Conservation (phyloP, 805 yeast genomes). For the Nakazawaea wyomingensis region DNA sequence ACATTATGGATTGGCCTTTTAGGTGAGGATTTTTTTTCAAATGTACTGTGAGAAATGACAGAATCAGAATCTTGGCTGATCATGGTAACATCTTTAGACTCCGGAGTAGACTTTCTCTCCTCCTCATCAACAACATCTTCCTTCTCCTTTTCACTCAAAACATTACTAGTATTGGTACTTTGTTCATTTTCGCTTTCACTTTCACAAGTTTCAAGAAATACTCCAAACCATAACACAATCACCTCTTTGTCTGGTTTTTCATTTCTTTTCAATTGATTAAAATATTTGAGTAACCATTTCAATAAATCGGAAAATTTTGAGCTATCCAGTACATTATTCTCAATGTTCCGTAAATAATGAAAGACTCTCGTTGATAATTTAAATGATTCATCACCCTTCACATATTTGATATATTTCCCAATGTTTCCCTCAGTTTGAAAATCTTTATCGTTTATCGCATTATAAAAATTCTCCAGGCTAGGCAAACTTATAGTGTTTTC, state of each 20-base stretch:
- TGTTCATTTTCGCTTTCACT: not conserved
- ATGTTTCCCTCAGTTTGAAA: not conserved
- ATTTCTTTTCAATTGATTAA: not conserved
- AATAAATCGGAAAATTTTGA: not conserved
- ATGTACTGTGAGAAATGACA: not conserved
- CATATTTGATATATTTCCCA: not conserved
- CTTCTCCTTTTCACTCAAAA: no score
- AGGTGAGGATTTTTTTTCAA: not conserved
- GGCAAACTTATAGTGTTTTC: not conserved
- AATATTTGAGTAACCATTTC: not conserved
- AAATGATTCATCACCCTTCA: not conserved
- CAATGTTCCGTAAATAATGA: not conserved
- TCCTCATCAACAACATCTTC: not conserved
- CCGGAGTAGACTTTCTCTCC: no score
- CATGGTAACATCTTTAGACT: no score
- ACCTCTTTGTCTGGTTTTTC: conserved; percentile 1
- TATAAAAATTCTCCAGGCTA: not conserved
- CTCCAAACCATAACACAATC: not conserved
- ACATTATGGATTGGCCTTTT: not conserved
- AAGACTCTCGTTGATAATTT: not conserved
- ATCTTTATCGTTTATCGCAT: not conserved
- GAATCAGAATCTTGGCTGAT: no score
- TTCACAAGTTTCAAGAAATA: not conserved
- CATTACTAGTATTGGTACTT: no score
- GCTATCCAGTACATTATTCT: not conserved